Evolutionary conservation across 2,329 filamentous ascomycete species (phyloP).

Genomic region (Scolecobasidium constrictum): DNA sequence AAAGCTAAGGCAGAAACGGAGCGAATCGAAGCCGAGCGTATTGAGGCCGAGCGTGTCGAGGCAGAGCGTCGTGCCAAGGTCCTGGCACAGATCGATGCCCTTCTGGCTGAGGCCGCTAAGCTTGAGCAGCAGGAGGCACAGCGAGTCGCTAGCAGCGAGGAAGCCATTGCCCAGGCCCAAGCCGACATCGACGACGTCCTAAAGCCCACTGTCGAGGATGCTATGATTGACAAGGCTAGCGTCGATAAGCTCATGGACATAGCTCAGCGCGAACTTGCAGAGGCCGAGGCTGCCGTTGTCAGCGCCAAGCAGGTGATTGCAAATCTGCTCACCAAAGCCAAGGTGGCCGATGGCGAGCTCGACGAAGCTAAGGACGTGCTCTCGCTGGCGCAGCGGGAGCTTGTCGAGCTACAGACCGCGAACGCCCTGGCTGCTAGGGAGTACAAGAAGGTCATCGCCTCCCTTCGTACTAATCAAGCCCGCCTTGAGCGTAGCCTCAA

Average conservation of each 20-base stretch:
- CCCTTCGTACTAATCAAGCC: not conserved
- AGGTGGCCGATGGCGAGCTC: too few species aligned
- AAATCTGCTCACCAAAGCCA: not conserved
- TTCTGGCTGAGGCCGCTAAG: not conserved
- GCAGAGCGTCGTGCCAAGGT: not conserved
- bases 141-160: slow-evolving; percentile 13
- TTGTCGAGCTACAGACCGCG: not conserved
- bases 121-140: not conserved
- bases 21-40: too few species aligned
- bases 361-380: too few species aligned
- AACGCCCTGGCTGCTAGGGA: not conserved
- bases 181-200: not conserved
- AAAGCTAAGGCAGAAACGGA: too few species aligned
- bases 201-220: not conserved
- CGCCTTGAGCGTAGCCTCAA: not conserved
- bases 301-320: not conserved
- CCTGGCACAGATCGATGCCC: not conserved
- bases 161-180: not conserved
- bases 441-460: not conserved
- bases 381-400: not conserved
- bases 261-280: not conserved
- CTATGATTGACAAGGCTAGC: not conserved
- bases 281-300: not conserved
- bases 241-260: not conserved
- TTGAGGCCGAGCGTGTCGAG: slow-evolving; percentile 2